Evolutionary conservation across 2,329 filamentous ascomycete genomes (phyloP), one percentile per base, ranked within the genome.

Genomic region (Cladosporium velox): DNA sequence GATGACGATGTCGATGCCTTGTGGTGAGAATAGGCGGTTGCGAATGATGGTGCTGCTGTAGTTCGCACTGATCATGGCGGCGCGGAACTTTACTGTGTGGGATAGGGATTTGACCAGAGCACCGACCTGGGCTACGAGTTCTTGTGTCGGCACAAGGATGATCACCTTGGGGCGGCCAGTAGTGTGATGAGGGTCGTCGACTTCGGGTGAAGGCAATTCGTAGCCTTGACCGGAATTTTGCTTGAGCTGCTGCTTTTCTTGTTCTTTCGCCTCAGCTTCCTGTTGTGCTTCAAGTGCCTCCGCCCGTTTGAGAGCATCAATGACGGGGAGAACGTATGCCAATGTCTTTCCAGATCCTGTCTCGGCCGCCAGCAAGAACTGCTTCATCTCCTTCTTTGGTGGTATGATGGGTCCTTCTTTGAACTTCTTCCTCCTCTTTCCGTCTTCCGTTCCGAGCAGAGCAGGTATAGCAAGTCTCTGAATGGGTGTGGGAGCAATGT

Each of bases 301-400:
- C 18, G 87, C 88, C 38, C 87, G 82, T 80, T 99, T 99, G 72
- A 99, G 79, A 10, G 91, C 91, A 78, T 99, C 88, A 62, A 99
- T 83, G 18, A 90, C 85, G 0, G 95, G 96, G 5, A 97, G 79
- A 5, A 98, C 82, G 75, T 99, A 99, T 10, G 95, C 92, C 68
- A 99, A 82, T 0, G 95, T 99, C 82, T 99, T 99, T 67, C 95
- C 95, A 0, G 95, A 98, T 14, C 95, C 95, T 0, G 95, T 99
- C 82, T 99, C 95, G 12, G 95, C 95, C 4, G 95, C 95, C 59
- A 99, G 84, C 14, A 99, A 84, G 75, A 92, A 97, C 62, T 88
- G 84, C 64, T 88, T 81, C 73, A 86, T 84, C 65, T 68, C 76
- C 69, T 59, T 79, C 76, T 34, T 77, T 8, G 54, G 47, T 10